Conservation (phyloP, 2,329 filamentous ascomycete species). For the Scleromitrula shiraiana region DNA sequence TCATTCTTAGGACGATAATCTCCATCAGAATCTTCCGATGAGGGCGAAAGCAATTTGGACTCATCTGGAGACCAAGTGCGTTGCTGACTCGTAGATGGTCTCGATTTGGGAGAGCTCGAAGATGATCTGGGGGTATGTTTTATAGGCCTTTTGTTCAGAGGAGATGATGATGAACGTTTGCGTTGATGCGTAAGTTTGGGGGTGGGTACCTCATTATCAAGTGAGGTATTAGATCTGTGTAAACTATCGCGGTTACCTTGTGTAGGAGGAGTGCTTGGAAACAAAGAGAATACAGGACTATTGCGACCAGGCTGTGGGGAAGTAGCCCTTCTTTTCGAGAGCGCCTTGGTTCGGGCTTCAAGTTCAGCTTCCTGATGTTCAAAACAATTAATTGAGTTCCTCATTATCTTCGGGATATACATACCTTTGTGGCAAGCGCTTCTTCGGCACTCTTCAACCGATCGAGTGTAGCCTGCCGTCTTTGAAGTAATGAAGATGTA, state of each 20-base stretch:
- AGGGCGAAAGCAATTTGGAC: slow-evolving; percentile 19
- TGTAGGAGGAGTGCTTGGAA: slow-evolving; percentile 23
- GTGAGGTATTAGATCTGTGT: slow-evolving; percentile 47
- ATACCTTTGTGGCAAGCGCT: slow-evolving; percentile 32
- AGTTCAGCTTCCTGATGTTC: slow-evolving; percentile 32
- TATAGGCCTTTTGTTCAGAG: not conserved
- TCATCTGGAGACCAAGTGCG: slow-evolving; percentile 18
- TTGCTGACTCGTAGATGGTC: slow-evolving; percentile 3
- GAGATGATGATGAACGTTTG: not conserved
- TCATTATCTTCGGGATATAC: slow-evolving; percentile 7
- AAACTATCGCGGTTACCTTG: slow-evolving; percentile 16
- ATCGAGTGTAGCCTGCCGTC: slow-evolving; percentile 51
- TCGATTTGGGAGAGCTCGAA: slow-evolving; percentile 1
- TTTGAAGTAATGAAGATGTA: slow-evolving; percentile 37
- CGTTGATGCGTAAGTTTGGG: not conserved
- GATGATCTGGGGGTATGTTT: not conserved
- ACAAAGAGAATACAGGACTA: slow-evolving; percentile 40
- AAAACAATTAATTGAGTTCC: slow-evolving; percentile 16
- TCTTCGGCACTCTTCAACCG: slow-evolving; percentile 48
- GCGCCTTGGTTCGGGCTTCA: slow-evolving; percentile 17
- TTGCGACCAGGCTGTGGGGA: slow-evolving; percentile 38
- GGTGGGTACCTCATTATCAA: slow-evolving; percentile 20
- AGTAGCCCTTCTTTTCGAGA: slow-evolving; percentile 37
- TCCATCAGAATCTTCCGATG: slow-evolving; percentile 12
- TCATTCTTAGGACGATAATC: not conserved